Evolutionary conservation across 2,329 filamentous ascomycete genomes (phyloP), one percentile per base, ranked within the genome.

Genomic region (Fusarium sororula): DNA sequence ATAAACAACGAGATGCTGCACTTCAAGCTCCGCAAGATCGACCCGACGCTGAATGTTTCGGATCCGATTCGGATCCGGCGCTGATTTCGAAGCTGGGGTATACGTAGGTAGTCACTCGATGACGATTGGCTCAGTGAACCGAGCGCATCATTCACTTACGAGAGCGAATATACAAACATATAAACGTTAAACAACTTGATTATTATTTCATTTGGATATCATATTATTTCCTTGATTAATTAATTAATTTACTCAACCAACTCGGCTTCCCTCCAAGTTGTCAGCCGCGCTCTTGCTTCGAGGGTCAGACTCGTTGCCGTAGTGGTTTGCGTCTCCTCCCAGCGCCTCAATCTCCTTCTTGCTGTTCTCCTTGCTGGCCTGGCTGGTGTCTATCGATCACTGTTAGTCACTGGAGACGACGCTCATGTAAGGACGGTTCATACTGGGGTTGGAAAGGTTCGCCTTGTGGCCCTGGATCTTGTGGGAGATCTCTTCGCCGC

Each of bases 381-480:
- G 81, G 73, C 83, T 85, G 7, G 84, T 85, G 72, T 85, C 84
- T 85, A 26, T 17, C 18, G 22, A 35, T 24, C n/a, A 8, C 20
- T 17, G 42, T 74, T 28, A 74, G 56, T 32, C 5, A 44, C 12
- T 14, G 7, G 13, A 14, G 9, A 9, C 35, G 14, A 8, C 13
- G 5, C 6, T 22, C 15, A 22, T 15, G 17, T 39, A 38, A 47
- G 11, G 5, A 14, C 5, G 28, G 5, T 2, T 20, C 70, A 18
- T 78, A 86, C 85, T 86, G 15, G 85, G 84, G 68, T 87, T 87
- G 63, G 82, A 81, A 24, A 87, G 71, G 69, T 87, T 87, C 6
- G 85, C 85, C 78, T 86, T 86, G 77, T 86, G 84, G 20, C 85
- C 85, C 72, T 74, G 75, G 61, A 80, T 80, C 55, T 75, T 67